These are phyloP conservation scores for Castanea crenata DNA, from an alignment of 306 rosid genomes.

Conservation along the genomic window DNA sequence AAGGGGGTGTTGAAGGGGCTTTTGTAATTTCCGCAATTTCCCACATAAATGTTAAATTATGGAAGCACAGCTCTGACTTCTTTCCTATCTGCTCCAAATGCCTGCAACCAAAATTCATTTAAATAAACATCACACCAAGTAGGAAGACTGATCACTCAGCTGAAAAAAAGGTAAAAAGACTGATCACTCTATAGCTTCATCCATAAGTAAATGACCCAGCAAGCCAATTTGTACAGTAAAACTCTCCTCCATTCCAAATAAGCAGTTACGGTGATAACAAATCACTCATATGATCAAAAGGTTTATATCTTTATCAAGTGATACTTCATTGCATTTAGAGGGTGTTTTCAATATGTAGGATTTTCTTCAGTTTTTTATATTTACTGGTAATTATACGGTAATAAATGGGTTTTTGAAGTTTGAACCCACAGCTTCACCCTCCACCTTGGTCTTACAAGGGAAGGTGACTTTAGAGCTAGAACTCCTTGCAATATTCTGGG, in stretches of 20 bases:
- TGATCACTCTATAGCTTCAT: not conserved
- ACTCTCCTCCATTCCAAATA: not conserved
- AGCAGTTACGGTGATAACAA: not conserved
- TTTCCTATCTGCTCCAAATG: slow-evolving; percentile 80
- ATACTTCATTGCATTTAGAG: not conserved
- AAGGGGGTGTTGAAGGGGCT: not conserved
- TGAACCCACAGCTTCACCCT: too few relatives aligned
- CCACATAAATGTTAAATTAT: slow-evolving; percentile 18
- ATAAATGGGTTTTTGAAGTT: too few relatives aligned
- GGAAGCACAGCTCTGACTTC: slow-evolving; percentile 69
- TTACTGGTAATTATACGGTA: too few relatives aligned
- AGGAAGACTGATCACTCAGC: not conserved
- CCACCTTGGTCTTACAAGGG: too few relatives aligned
- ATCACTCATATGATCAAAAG: not conserved
- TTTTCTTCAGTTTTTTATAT: too few relatives aligned
- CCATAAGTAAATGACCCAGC: not conserved
- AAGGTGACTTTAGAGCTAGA: too few relatives aligned
- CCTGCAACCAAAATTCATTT: slow-evolving; percentile 40
- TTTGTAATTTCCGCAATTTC: slow-evolving; percentile 13
- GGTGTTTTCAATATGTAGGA: not conserved
- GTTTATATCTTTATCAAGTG: not conserved
- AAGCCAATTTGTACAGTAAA: not conserved
- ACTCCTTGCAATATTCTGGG: not conserved
- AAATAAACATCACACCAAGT: not conserved
- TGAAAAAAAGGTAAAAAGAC: not conserved